Evolutionary conservation across 345 rosid species (phyloP), one percentile per base, ranked within the genome.

Genomic region (Citrus unshiu): DNA sequence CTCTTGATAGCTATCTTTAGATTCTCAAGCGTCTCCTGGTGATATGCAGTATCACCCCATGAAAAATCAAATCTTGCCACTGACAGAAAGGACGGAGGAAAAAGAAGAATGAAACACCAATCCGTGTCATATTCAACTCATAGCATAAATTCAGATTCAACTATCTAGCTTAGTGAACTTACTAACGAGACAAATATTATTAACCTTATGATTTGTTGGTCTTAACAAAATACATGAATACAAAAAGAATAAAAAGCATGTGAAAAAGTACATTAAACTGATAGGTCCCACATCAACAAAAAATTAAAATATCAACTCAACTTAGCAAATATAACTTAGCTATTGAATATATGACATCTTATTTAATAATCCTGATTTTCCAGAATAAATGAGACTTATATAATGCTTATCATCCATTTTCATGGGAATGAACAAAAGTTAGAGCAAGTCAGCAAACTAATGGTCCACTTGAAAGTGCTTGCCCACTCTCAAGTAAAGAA

Each of bases 11-110:
- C 92, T 34, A 75, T 64, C 86, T 72, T 88, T 81, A 91, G 74
- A 84, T 91, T 91, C 60, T 88, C 95, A 84, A 90, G 62, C 2
- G 90, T 90, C 85, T 88, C 89, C 73, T 92, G 93, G 85, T 92
- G 95, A 85, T 80, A 92, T 25, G 84, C 86, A 70, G 82, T 68
- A 71, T 89, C 86, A 7, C 95, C 95, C 93, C 87, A 92, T 5
- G 95, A 92, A 84, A 92, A 92, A 78, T 92, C 93, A 70, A 92
- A 92, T 76, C 93, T 82, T 5, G 93, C 95, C 84, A 87, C 95
- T 91, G 73, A 60, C 43, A 60, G 58, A 60, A 79, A 68, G 40
- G 57, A 59, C 13, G 39, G 30, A 77, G 51, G 59, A 64, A 68
- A 68, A 65, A 57, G 46, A 77, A 75, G 69, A 18, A 49, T 66